These are phyloP conservation scores for Trametes coccinea DNA, from an alignment of 768 basidiomycete genomes.

Conservation along the genomic window DNA sequence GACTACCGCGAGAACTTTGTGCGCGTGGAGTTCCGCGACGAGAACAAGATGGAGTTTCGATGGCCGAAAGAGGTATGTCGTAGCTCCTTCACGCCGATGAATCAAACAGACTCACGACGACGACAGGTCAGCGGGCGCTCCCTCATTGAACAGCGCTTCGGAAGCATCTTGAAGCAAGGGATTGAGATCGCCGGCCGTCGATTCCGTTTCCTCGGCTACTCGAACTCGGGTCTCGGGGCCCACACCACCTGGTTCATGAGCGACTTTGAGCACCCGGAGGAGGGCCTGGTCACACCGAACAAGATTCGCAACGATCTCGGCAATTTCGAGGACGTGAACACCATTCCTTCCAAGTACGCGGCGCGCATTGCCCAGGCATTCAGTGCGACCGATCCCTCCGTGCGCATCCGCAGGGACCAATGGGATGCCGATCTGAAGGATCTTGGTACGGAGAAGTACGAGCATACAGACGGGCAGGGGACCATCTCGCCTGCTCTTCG, in stretches of 20 bases:
- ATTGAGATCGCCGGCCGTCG: constrained; percentile 21
- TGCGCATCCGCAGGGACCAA: constrained; percentile 51
- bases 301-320: constrained; percentile 64
- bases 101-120: constrained; percentile 30
- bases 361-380: constrained; percentile 84
- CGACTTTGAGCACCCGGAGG: constrained; percentile 19
- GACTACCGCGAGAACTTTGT: constrained; percentile 66
- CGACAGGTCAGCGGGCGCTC: constrained; percentile 36
- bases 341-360: constrained; percentile 71
- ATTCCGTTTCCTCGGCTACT: constrained; percentile 27
- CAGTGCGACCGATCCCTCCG: constrained; percentile 74
- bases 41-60: constrained; percentile 65
- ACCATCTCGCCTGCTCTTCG: constrained; percentile 66
- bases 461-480: constrained; percentile 78
- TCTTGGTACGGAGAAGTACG: constrained; percentile 41
- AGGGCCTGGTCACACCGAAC: constrained; percentile 38
- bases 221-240: constrained; percentile 22
- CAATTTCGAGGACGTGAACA: constrained; percentile 50
- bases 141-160: constrained; percentile 25
- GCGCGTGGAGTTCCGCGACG: constrained; percentile 81
- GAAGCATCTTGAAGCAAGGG: constrained; percentile 22
- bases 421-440: constrained; percentile 63
- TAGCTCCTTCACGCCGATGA: neutral
- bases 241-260: constrained; percentile 27
- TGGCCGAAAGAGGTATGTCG: constrained; percentile 40